phyloP scores from a whole-genome alignment of 345 rosid genomes.

The Linum lewisii region DNA sequence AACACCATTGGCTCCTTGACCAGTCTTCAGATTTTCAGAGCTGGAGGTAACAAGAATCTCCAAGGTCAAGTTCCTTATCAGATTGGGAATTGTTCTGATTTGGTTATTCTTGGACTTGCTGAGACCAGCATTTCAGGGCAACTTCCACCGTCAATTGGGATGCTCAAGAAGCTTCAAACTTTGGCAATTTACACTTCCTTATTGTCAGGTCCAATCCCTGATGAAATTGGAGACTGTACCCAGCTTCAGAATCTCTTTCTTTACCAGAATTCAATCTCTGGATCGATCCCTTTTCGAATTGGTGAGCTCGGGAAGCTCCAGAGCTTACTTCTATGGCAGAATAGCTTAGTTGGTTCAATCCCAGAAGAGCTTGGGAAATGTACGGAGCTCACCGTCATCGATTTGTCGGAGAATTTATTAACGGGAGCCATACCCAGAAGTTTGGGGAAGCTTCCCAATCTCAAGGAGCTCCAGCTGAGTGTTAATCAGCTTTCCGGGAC shows the following conservation, averaged over 20 bases:
- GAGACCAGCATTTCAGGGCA: conserved; percentile 88
- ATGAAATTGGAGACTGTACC: conserved; percentile 74
- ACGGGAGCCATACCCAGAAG: conserved; percentile 71
- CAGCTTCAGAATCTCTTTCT: conserved; percentile 75
- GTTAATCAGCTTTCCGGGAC: conserved; percentile 76
- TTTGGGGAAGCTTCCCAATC: conserved; percentile 65
- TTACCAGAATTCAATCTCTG: conserved; percentile 83
- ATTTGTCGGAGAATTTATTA: conserved; percentile 69
- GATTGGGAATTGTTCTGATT: conserved; percentile 75
- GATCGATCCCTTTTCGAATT: conserved; percentile 50
- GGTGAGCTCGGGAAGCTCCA: conserved; percentile 75
- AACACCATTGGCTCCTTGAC: conserved; percentile 51
- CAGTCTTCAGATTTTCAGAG: conserved; percentile 49
- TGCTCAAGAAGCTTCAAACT: conserved; percentile 60
- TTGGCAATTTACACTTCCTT: conserved; percentile 69
- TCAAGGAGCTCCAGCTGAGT: conserved; percentile 80
- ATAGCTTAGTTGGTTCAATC: conserved; percentile 70
- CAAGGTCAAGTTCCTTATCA: conserved; percentile 81
- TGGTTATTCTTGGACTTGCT: conserved; percentile 79
- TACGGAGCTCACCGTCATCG: conserved; percentile 52
- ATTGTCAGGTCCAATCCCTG: conserved; percentile 68
- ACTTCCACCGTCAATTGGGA: conserved; percentile 65
- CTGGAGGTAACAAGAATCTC: conserved; percentile 84
- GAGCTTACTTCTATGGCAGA: conserved; percentile 81
- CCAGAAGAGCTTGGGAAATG: conserved; percentile 66